Base-by-base conservation (phyloP, 2,329 filamentous ascomycete species). In the Exophiala lecanii-corni region DNA sequence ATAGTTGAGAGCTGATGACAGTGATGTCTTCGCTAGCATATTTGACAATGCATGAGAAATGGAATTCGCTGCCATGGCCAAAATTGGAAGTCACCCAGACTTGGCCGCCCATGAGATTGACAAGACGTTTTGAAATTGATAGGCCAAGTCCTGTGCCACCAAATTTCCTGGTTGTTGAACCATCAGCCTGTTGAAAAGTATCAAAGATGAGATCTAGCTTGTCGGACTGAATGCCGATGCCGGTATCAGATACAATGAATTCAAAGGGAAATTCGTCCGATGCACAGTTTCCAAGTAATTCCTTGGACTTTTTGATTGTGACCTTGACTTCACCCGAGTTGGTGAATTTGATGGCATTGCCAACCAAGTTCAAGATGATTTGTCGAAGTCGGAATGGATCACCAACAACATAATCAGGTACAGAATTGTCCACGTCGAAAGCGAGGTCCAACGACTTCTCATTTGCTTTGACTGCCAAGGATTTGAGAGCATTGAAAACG, bases 311-410 rank as follows among this genome's bases (percentile, higher is more conserved):
- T 58, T 82, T 81, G 56, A 97, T 96, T n/a, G 85, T 89, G 40
- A 97, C 79, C 64, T 89, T 94, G 57, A 98, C 92, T 64, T 95
- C 89, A 49, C 92, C 92, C 58, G 94, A 84, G 65, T 97, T 91
- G 2, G 92, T 97, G 65, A 98, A 98, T 63, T 98, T 98, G 74
- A 98, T 96, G 42, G 92, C 91, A 59, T 98, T 98, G 60, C 92
- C 92, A 41, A 97, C 91, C 43, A 98, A 73, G 67, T 98, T 98
- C 44, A 97, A 77, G 50, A 97, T 96, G 57, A 98, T 94, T 67
- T 98, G 92, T 51, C 91, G 82, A 43, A 97, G 72, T 66, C 92
- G 84, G 83, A 96, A 97, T 1, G 89, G 94, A 63, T 98, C 92
- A 49, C 92, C 92, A 50, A 96, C 83, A 30, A 97, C 89, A 62